A percentile compares a stretch with the other conserved stretches of the same genome.
Conservation (phyloP, 345 rosid species). For the Pugionium cornutum region DNA sequence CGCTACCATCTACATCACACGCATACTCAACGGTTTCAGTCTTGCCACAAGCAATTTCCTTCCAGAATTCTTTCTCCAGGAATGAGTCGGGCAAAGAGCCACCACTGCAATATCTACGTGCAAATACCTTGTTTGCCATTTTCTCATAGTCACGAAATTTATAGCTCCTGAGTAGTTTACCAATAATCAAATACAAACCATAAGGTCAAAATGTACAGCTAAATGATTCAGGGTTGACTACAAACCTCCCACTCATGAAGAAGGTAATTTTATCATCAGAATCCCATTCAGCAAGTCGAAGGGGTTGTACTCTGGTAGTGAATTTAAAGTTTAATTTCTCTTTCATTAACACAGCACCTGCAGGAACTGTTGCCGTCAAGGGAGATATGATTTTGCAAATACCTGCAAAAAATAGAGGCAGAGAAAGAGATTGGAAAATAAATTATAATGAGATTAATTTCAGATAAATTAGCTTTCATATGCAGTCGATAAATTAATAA, state of each 20-base stretch:
- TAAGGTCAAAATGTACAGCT: conserved; percentile 8
- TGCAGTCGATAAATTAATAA: conserved; percentile 13
- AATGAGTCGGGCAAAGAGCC: conserved; percentile 85
- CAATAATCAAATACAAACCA: conserved; percentile 30
- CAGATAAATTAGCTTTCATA: background rate
- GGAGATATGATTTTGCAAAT: conserved; percentile 96
- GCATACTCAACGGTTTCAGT: conserved; percentile 99
- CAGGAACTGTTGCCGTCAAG: conserved; percentile 82
- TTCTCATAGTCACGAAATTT: conserved; percentile 96
- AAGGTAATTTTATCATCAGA: conserved; percentile 86
- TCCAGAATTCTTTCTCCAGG: conserved; percentile 99
- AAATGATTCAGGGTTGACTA: conserved; percentile 27
- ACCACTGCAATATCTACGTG: conserved; percentile 89
- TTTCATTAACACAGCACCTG: conserved; percentile 85
- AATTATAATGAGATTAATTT: background rate
- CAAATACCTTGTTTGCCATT: conserved; percentile 96
- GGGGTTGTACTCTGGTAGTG: conserved; percentile 97
- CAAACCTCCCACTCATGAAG: conserved; percentile 98
- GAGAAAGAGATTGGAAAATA: background rate
- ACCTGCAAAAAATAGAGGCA: conserved; percentile 49
- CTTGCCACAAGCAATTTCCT: conserved; percentile 94
- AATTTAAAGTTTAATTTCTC: conserved; percentile 92
- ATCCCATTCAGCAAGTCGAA: conserved; percentile 98
- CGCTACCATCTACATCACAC: conserved; percentile 99
- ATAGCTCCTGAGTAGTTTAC: conserved; percentile 71